A percentile compares a stretch with the other conserved stretches of the same genome.
Conservation (phyloP, 108 stramenopile species). For the Aurantiochytrium sp. region DNA sequence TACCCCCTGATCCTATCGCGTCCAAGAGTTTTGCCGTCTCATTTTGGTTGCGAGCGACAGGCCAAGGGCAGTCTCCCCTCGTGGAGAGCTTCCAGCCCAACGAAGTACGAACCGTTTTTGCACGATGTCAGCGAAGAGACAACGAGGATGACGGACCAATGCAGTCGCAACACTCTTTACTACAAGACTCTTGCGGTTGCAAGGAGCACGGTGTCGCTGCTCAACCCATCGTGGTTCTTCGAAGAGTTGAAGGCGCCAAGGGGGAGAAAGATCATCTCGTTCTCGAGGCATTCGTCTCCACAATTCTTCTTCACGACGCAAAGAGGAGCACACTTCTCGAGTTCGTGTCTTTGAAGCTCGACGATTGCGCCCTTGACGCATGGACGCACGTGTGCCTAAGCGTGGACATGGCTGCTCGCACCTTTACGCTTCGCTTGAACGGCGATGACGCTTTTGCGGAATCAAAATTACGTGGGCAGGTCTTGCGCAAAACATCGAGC, state of each 20-base stretch:
- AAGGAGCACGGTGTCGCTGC: not conserved
- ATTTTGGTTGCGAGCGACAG: not conserved
- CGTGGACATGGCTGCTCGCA: not conserved
- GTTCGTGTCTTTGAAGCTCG: not conserved
- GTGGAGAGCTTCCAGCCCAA: not conserved
- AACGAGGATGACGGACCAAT: constrained; percentile 6
- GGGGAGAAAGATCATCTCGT: too few species aligned
- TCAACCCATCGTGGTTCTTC: not conserved
- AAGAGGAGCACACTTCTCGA: not conserved
- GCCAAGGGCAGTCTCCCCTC: not conserved
- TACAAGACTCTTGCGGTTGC: not conserved
- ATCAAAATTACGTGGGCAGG: not conserved
- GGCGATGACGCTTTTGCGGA: not conserved
- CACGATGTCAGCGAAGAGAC: not conserved
- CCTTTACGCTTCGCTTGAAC: not conserved
- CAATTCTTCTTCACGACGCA: not conserved
- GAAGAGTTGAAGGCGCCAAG: not conserved
- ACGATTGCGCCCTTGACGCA: not conserved
- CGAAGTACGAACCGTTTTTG: not conserved
- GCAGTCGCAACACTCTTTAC: not conserved
- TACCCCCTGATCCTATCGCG: not conserved
- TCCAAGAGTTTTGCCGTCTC: not conserved
- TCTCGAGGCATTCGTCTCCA: not conserved
- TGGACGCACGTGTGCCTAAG: not conserved
- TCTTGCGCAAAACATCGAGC: not conserved